These are phyloP conservation scores for Citrullus mucosospermus DNA, from an alignment of 306 rosid genomes.

Conservation along the genomic window DNA sequence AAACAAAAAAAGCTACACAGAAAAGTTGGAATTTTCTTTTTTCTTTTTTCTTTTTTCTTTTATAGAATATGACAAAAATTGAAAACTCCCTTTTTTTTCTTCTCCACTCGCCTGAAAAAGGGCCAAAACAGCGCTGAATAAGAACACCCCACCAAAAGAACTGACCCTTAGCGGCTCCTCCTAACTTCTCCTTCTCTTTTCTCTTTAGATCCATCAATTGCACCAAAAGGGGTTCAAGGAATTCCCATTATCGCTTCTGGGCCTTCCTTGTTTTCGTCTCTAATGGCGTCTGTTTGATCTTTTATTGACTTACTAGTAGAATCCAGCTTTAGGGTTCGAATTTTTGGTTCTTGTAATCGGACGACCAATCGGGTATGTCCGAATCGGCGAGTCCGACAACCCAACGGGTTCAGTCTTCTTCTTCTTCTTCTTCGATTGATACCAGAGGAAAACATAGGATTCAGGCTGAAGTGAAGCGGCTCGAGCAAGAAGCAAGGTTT, in stretches of 20 bases:
- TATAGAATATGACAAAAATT: not conserved
- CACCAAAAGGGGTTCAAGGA: slow-evolving; percentile 27
- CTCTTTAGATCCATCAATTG: slow-evolving; percentile 22
- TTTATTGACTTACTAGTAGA: not conserved
- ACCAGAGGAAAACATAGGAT: slow-evolving; percentile 92
- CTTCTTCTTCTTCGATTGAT: slow-evolving; percentile 55
- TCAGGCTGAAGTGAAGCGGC: slow-evolving; percentile 77
- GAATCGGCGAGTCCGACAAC: slow-evolving; percentile 47
- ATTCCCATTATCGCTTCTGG: slow-evolving; percentile 38
- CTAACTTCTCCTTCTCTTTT: not conserved
- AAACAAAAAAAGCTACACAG: not conserved
- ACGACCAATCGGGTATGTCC: slow-evolving; percentile 49
- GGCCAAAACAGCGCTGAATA: not conserved
- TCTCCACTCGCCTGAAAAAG: not conserved
- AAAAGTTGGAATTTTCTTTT: not conserved
- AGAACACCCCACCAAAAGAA: slow-evolving; percentile 1
- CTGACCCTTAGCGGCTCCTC: not conserved
- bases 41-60: not conserved
- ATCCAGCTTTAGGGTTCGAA: not conserved
- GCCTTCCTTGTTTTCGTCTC: slow-evolving; percentile 22
- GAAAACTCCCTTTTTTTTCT: not conserved
- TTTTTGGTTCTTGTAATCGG: slow-evolving; percentile 1
- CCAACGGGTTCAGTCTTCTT: slow-evolving; percentile 54
- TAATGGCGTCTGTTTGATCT: slow-evolving; percentile 15
- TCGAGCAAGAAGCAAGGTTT: slow-evolving; percentile 85